A percentile compares a stretch with the other conserved stretches of the same genome.
Conservation (phyloP, 352 stramenopile genomes). For the Pythium pectinolyticum region DNA sequence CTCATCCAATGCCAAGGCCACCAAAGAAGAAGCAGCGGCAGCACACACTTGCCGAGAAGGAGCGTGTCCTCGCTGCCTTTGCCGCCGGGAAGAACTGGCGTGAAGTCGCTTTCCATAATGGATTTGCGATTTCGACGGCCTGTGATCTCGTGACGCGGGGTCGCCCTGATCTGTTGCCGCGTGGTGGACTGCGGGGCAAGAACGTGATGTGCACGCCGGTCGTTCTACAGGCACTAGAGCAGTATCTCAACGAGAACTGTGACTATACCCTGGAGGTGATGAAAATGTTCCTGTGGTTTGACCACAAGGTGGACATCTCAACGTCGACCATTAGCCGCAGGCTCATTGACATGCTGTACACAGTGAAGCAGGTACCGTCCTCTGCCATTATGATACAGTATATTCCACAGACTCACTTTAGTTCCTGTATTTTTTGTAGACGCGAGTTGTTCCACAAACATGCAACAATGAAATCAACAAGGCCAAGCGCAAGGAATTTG, state of each 20-base stretch:
- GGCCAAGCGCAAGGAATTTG: constrained; percentile 22
- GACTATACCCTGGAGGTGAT: constrained; percentile 1
- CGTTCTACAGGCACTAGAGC: constrained; percentile 3
- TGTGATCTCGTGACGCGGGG: not conserved
- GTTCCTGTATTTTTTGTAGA: too few species aligned
- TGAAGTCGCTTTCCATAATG: not conserved
- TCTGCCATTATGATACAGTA: not conserved
- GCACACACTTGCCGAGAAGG: too few species aligned
- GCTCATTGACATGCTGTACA: constrained; percentile 22
- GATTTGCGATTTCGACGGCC: not conserved
- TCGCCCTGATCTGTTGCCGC: not conserved
- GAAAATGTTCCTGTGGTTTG: not conserved
- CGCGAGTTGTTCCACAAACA: constrained; percentile 4
- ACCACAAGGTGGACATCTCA: constrained; percentile 6
- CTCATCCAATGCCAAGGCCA: too few species aligned
- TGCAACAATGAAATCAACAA: constrained; percentile 31
- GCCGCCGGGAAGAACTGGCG: not conserved
- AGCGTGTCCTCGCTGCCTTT: not conserved
- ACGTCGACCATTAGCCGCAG: constrained; percentile 15
- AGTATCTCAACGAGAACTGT: constrained; percentile 7
- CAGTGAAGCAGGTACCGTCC: constrained; percentile 17
- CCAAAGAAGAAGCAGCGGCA: too few species aligned
- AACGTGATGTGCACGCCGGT: too few species aligned
- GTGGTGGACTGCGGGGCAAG: not conserved
- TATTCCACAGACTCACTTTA: not conserved